A percentile compares a stretch with the other conserved stretches of the same genome.
Evolutionary conservation across 371 early-diverging fungal species (phyloP).

Genomic region (Rhizopus microsporus): DNA sequence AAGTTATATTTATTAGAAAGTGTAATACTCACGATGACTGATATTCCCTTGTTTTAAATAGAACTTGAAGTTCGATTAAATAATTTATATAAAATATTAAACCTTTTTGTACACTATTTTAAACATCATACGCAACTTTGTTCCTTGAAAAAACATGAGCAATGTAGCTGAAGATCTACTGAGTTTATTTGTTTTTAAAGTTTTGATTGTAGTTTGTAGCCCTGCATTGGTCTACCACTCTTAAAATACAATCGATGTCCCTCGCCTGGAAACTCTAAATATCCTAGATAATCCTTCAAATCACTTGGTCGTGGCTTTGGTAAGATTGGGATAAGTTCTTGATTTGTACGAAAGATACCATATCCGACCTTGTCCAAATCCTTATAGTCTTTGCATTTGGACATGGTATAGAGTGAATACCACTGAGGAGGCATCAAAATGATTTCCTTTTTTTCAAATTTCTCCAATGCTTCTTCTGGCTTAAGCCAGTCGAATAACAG

Average conservation of each 20-base stretch:
- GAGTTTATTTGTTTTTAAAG: constrained; percentile 9
- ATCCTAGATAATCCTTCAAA: constrained; percentile 20
- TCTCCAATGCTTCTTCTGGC: constrained; percentile 57
- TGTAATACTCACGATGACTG: constrained; percentile 7
- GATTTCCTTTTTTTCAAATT: constrained; percentile 26
- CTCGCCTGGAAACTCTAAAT: constrained; percentile 46
- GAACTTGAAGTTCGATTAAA: constrained; percentile 2
- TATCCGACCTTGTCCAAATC: constrained; percentile 39
- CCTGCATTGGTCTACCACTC: constrained; percentile 34
- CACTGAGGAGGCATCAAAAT: constrained; percentile 70
- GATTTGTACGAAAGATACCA: constrained; percentile 29
- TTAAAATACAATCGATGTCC: constrained; percentile 42
- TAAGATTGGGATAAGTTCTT: constrained; percentile 36
- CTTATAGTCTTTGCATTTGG: constrained; percentile 23
- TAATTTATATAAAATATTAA: constrained; percentile 7
- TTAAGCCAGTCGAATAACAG: constrained; percentile 67
- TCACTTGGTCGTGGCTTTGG: constrained; percentile 42
- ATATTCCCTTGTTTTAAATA: constrained; percentile 20
- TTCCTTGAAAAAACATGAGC: too few species aligned
- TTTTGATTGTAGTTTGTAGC: constrained; percentile 36
- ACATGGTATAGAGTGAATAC: constrained; percentile 54
- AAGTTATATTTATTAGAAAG: constrained; percentile 9
- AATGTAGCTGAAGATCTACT: too few species aligned
- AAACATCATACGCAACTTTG: too few species aligned
- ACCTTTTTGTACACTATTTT: constrained; percentile 1